Percentiles rank a stretch among this genome's conserved stretches.
phyloP scores from a whole-genome alignment of 305 asterid species.

The Solanum chacoense region DNA sequence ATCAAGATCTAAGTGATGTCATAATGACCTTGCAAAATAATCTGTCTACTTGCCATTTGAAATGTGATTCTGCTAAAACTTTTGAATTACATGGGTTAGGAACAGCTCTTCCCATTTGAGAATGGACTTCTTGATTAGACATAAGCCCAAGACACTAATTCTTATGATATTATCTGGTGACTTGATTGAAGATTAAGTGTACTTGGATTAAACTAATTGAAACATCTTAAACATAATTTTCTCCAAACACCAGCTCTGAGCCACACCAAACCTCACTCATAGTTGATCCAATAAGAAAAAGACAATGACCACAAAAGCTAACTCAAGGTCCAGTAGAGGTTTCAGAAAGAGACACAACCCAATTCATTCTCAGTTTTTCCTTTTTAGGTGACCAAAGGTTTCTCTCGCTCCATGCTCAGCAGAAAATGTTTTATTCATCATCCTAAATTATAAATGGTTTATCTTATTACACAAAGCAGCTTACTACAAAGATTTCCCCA shows the following conservation, averaged over 20 bases:
- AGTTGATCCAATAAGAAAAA: neutral
- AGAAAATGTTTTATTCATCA: neutral
- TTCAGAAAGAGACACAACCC: neutral
- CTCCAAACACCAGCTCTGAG: neutral
- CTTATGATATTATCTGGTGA: neutral
- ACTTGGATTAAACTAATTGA: neutral
- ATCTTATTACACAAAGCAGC: neutral
- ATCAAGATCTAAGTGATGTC: neutral
- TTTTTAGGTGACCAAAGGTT: neutral
- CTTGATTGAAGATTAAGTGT: neutral
- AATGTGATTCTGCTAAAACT: neutral
- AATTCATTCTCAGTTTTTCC: neutral
- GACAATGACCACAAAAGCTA: neutral
- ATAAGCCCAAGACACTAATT: neutral
- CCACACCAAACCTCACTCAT: neutral
- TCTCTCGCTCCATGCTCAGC: neutral
- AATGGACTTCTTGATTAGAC: neutral
- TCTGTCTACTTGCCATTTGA: neutral
- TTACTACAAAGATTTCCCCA: neutral
- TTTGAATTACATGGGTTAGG: neutral
- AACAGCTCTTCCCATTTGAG: neutral
- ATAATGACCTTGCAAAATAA: neutral
- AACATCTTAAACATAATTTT: neutral
- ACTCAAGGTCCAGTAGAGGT: neutral
- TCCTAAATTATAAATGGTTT: neutral